Evolutionary conservation across 176 grass and related monocot genomes (phyloP).

Genomic region (Carex parvula): DNA sequence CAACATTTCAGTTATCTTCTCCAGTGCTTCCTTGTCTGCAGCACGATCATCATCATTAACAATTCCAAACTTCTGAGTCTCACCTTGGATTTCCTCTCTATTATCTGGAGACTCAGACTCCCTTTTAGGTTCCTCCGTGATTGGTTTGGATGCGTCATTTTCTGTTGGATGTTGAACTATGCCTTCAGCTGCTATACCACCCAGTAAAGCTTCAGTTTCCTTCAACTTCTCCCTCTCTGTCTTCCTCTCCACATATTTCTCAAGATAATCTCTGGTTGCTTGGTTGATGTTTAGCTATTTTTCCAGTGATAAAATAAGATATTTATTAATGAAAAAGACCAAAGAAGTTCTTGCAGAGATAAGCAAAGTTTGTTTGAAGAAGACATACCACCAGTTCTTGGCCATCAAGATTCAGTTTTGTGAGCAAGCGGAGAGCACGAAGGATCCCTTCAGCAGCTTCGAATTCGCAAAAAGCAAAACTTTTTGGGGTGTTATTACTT

Average conservation of each 20-base stretch:
- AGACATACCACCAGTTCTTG: constrained; percentile 88
- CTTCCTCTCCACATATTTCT: constrained; percentile 90
- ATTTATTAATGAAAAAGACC: constrained; percentile 23
- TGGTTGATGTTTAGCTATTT: constrained; percentile 88
- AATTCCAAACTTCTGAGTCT: constrained; percentile 62
- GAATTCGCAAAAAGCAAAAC: constrained; percentile 98
- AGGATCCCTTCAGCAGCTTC: constrained; percentile 94
- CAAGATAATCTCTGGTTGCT: constrained; percentile 85
- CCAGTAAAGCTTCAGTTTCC: constrained; percentile 42
- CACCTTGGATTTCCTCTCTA: constrained; percentile 48
- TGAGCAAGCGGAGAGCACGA: constrained; percentile 76
- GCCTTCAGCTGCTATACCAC: constrained; percentile 30
- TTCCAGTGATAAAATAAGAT: background rate
- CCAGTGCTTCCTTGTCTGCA: constrained; percentile 50
- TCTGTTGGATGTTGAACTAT: constrained; percentile 42
- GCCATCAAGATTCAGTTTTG: constrained; percentile 86
- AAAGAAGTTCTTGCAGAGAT: background rate
- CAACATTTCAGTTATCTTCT: constrained; percentile 71
- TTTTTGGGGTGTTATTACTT: constrained; percentile 77
- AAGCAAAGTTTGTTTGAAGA: constrained; percentile 4
- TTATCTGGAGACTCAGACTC: constrained; percentile 39
- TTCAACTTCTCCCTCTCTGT: constrained; percentile 59
- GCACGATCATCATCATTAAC: constrained; percentile 79
- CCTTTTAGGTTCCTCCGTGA: constrained; percentile 47
- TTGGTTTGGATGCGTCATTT: constrained; percentile 32